These are phyloP conservation scores for Tetrahymena malaccensis DNA, from an alignment of 73 alveolate species.

Conservation along the genomic window DNA sequence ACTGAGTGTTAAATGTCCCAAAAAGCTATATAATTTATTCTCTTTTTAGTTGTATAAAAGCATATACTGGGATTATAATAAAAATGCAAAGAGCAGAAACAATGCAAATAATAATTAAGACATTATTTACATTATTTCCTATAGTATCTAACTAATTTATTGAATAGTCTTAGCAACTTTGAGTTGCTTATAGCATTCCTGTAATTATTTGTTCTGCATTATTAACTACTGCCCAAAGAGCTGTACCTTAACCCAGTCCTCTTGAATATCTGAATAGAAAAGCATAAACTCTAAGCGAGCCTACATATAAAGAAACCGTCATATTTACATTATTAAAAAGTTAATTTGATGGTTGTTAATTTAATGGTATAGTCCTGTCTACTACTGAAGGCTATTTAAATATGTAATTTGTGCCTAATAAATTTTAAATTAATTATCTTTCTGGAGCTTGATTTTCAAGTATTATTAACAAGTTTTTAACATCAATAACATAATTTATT, in stretches of 20 bases:
- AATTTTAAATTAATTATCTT: background rate
- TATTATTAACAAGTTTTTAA: background rate
- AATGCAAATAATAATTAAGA: background rate
- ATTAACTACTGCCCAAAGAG: background rate
- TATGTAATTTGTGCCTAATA: background rate
- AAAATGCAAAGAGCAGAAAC: background rate
- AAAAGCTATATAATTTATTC: background rate
- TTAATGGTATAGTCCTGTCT: background rate
- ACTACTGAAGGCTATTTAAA: background rate
- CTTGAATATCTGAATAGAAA: background rate
- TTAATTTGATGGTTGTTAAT: background rate
- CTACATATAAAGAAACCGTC: background rate
- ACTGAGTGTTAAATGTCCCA: background rate
- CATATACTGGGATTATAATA: background rate
- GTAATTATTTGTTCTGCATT: background rate
- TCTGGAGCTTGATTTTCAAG: background rate
- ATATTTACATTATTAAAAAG: background rate
- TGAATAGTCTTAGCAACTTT: background rate
- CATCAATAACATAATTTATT: background rate
- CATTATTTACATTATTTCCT: background rate
- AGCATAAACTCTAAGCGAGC: background rate
- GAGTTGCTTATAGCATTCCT: background rate
- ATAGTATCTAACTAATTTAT: background rate
- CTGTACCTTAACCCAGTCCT: background rate
- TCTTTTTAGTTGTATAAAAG: background rate